Conservation (phyloP, 306 rosid species). For the Casuarina cunninghamiana region DNA sequence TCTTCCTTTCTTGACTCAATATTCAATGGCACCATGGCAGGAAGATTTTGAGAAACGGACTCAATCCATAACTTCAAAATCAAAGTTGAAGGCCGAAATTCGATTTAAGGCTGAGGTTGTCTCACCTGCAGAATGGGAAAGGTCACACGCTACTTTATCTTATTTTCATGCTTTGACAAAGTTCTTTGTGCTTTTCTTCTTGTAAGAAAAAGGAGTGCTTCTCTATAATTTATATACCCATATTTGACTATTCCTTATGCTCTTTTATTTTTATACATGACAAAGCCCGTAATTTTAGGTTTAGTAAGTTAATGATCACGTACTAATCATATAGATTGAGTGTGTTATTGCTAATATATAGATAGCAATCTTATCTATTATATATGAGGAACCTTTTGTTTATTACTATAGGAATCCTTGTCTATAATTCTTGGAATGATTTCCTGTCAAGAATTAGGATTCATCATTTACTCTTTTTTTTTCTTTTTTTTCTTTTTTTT, state of each 20-base stretch:
- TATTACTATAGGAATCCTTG: too few relatives aligned
- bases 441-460: too few relatives aligned
- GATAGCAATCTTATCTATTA: too few relatives aligned
- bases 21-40: slow-evolving; percentile 46
- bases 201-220: background rate
- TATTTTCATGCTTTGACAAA: slow-evolving; percentile 6
- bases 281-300: too few relatives aligned
- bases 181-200: background rate
- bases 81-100: slow-evolving; percentile 92
- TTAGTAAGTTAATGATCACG: too few relatives aligned
- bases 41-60: slow-evolving; percentile 93
- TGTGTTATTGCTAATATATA: too few relatives aligned
- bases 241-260: background rate
- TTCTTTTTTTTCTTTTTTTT: too few relatives aligned
- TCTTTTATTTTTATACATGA: background rate
- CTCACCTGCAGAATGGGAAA: slow-evolving; percentile 93
- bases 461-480: too few relatives aligned
- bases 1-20: slow-evolving; percentile 27
- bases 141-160: slow-evolving; percentile 45
- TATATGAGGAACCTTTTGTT: too few relatives aligned
- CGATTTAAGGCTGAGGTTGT: slow-evolving; percentile 86
- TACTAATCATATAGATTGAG: too few relatives aligned
- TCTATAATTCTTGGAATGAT: too few relatives aligned
- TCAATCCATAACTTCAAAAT: slow-evolving; percentile 74
- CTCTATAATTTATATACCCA: background rate